A percentile compares a stretch with the other conserved stretches of the same genome.
Evolutionary conservation across 208 protist genomes (phyloP).

Genomic region (Porcisia hertigi): DNA sequence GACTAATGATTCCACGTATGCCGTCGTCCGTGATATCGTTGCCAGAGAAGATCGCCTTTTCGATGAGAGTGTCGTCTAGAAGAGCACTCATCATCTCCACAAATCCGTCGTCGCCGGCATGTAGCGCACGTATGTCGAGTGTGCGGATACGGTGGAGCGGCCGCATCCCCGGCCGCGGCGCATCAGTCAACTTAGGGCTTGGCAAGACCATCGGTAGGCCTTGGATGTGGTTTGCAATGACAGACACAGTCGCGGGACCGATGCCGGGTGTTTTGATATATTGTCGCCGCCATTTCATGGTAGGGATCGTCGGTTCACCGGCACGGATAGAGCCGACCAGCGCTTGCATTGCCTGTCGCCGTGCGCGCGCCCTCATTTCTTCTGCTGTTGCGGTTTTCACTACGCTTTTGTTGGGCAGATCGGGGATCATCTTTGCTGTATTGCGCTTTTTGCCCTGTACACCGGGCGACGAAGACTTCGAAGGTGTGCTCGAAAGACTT

Average conservation of each 20-base stretch:
- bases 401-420: background rate
- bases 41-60: slow-evolving; percentile 42
- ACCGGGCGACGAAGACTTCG: background rate
- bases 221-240: slow-evolving; percentile 30
- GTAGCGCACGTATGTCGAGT: slow-evolving; percentile 60
- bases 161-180: background rate
- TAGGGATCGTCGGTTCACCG: slow-evolving; percentile 41
- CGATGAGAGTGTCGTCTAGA: slow-evolving; percentile 36
- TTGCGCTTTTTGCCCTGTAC: background rate
- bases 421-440: background rate
- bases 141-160: slow-evolving; percentile 39
- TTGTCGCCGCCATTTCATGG: slow-evolving; percentile 51
- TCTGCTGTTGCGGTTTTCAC: slow-evolving; percentile 21
- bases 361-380: slow-evolving; percentile 34
- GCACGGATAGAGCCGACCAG: slow-evolving; percentile 39
- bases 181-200: too few relatives aligned
- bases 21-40: slow-evolving; percentile 67
- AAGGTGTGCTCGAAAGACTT: background rate
- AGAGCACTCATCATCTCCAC: slow-evolving; percentile 43
- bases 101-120: slow-evolving; percentile 61
- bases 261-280: slow-evolving; percentile 50
- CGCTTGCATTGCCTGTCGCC: slow-evolving; percentile 40
- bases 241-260: slow-evolving; percentile 31
- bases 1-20: slow-evolving; percentile 26
- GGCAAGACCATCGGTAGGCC: background rate